These are phyloP conservation scores for Fusarium temperatum DNA, from an alignment of 2,329 filamentous ascomycete genomes.

Conservation along the genomic window DNA sequence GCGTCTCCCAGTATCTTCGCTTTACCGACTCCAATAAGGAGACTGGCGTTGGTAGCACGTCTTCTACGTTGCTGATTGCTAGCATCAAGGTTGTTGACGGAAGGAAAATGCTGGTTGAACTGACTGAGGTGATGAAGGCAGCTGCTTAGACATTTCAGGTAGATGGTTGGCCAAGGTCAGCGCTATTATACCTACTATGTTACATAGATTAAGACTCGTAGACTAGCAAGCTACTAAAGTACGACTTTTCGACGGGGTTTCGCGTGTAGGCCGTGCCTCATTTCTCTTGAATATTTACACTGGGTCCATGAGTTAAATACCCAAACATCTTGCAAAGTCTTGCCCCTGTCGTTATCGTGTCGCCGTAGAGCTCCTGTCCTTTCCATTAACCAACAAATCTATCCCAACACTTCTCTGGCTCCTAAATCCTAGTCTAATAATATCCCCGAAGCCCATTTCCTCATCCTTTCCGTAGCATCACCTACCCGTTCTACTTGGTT, in stretches of 20 bases:
- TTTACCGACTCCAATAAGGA: not conserved
- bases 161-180: accelerated
- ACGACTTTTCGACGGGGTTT: too few relatives aligned
- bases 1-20: not conserved
- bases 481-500: not conserved
- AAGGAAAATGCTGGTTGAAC: not conserved
- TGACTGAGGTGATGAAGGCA: not conserved
- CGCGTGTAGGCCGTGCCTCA: too few relatives aligned
- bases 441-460: not conserved
- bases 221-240: not conserved
- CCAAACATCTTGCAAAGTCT: constrained; percentile 10
- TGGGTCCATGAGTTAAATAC: too few relatives aligned
- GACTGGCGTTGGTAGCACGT: not conserved
- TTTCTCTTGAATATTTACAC: too few relatives aligned
- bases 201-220: accelerated
- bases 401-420: too few relatives aligned
- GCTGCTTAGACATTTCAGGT: accelerated
- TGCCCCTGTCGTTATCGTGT: not conserved
- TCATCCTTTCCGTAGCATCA: not conserved
- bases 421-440: not conserved
- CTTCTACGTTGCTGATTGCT: not conserved
- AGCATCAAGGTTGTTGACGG: not conserved
- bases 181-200: not conserved
- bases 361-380: accelerated
- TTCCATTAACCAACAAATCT: not conserved